Evolutionary conservation across 2,329 filamentous ascomycete species (phyloP).

Genomic region (Neofusicoccum cordaticola): DNA sequence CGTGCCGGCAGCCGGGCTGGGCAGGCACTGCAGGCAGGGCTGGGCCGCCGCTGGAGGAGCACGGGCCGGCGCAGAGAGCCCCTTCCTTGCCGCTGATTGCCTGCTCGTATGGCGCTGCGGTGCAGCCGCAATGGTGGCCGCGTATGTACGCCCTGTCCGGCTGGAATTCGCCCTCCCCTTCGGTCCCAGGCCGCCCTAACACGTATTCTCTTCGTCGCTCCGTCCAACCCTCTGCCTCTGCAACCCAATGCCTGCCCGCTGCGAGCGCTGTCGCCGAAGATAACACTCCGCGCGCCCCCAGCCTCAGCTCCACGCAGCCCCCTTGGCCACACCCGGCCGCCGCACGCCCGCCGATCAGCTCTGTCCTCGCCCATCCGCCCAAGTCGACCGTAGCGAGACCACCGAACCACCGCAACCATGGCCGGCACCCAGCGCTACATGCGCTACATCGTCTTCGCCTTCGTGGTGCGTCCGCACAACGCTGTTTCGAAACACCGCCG

Average conservation of each 20-base stretch:
- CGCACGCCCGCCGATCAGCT: not conserved
- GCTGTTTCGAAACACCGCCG: not conserved
- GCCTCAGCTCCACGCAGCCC: not conserved
- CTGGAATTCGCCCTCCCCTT: conserved; percentile 11
- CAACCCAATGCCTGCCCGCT: conserved; percentile 4
- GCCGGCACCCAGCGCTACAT: conserved; percentile 70
- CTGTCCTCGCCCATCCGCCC: not conserved
- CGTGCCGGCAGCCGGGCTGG: no score
- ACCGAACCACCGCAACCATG: conserved; percentile 47
- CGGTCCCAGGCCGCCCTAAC: not conserved
- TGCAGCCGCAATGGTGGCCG: conserved; percentile 8
- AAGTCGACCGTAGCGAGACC: not conserved
- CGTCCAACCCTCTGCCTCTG: not conserved
- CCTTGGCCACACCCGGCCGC: not conserved
- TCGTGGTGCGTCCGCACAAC: conserved; percentile 64
- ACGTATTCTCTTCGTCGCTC: conserved; percentile 4
- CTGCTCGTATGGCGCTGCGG: not conserved
- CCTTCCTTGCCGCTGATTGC: conserved; percentile 14
- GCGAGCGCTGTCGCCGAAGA: not conserved
- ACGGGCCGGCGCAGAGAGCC: not conserved
- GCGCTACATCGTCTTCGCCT: conserved; percentile 72
- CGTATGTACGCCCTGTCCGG: not conserved
- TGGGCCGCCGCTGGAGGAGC: not conserved
- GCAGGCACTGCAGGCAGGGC: not conserved
- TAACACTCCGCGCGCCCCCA: not conserved